Conservation (phyloP, 2,329 filamentous ascomycete species). For the Nannizziopsis barbatae region DNA sequence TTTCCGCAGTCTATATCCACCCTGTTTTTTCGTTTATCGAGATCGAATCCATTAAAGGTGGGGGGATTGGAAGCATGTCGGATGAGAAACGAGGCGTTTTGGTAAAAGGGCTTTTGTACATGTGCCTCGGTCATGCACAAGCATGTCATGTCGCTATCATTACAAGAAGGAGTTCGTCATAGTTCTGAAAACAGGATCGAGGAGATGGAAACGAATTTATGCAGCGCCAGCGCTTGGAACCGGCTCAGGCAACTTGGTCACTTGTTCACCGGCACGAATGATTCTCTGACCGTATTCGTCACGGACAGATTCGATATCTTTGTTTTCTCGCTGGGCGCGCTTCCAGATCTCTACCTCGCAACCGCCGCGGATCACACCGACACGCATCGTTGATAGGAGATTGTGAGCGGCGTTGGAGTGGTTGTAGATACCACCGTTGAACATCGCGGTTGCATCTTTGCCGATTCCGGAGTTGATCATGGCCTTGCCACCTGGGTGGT, state of each 20-base stretch:
- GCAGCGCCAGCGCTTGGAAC: slow-evolving; percentile 75
- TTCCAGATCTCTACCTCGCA: slow-evolving; percentile 92
- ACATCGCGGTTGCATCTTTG: slow-evolving; percentile 81
- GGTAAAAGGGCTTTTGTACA: neutral
- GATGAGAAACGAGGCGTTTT: neutral
- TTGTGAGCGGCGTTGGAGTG: slow-evolving; percentile 88
- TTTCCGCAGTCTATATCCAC: too few species aligned
- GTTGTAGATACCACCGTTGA: slow-evolving; percentile 83
- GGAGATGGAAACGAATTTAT: slow-evolving; percentile 26
- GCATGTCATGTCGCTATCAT: slow-evolving; percentile 6
- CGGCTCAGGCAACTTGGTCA: slow-evolving; percentile 71
- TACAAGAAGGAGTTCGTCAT: slow-evolving; percentile 1
- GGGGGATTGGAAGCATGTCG: neutral
- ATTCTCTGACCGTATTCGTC: slow-evolving; percentile 73
- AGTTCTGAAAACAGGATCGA: neutral
- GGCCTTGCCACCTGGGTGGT: slow-evolving; percentile 81
- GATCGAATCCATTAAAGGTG: neutral
- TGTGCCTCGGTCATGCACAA: neutral
- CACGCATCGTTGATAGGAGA: slow-evolving; percentile 74
- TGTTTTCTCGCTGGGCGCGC: slow-evolving; percentile 66
- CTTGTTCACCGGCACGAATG: slow-evolving; percentile 72
- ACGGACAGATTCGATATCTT: slow-evolving; percentile 67
- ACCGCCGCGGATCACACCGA: slow-evolving; percentile 74
- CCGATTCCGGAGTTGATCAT: slow-evolving; percentile 73
- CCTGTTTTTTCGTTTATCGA: neutral